Evolutionary conservation across 176 grass and related monocot species (phyloP).

Genomic region (Triticum turgidum): DNA sequence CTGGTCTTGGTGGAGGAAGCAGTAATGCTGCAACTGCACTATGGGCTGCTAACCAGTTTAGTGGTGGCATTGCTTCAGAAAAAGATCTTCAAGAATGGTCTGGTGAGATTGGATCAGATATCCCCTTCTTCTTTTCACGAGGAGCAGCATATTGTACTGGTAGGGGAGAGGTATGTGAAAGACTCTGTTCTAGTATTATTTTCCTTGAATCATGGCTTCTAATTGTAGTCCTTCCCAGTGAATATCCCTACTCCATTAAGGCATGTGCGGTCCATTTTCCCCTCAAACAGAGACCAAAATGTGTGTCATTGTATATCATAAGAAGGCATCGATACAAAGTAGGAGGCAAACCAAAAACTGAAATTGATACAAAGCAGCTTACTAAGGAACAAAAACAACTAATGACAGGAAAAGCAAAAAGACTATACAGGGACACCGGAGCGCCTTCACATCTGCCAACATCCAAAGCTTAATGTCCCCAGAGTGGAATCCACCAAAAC

Average conservation of each 20-base stretch:
- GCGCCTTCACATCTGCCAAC: no score
- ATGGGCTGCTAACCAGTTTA: slow-evolving; percentile 99
- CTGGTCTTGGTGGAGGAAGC: slow-evolving; percentile 97
- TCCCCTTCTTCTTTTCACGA: slow-evolving; percentile 93
- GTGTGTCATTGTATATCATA: not conserved
- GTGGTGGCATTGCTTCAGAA: slow-evolving; percentile 88
- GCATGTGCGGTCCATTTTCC: not conserved
- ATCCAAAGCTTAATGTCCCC: no score
- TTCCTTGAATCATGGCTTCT: not conserved
- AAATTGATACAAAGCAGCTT: not conserved
- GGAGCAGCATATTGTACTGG: slow-evolving; percentile 95
- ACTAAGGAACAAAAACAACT: not conserved
- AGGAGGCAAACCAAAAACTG: not conserved
- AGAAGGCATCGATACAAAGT: not conserved
- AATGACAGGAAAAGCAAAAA: not conserved
- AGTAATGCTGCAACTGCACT: slow-evolving; percentile 96
- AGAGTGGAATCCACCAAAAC: not conserved
- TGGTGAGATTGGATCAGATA: slow-evolving; percentile 97
- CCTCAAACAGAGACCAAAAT: not conserved
- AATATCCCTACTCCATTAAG: not conserved
- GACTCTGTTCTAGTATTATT: not conserved
- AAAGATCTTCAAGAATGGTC: slow-evolving; percentile 97
- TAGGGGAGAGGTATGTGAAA: slow-evolving; percentile 76
- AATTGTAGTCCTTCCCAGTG: not conserved
- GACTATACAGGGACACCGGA: not conserved